Base-by-base conservation (phyloP, 306 rosid genomes). In the Pyrus pyrifolia region DNA sequence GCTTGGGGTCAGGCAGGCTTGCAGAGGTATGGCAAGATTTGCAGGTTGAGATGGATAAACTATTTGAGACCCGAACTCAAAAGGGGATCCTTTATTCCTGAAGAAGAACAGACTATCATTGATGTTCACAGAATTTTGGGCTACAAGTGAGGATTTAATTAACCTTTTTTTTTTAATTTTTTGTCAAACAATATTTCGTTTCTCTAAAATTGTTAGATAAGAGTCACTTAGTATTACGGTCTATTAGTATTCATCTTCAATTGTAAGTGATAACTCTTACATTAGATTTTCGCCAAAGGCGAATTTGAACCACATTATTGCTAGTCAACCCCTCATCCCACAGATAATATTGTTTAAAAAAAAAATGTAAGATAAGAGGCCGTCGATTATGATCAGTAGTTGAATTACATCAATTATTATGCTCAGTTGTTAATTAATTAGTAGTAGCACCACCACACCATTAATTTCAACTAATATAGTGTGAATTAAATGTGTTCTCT, bases 21-120 rank as follows among this genome's bases (percentile, higher is more conserved):
- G 71, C 85, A 87, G 68, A 76, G 90, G 30, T 87, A 88, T 65
- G 90, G 90, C 38, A 87, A 87, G 62, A 87, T 88, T 67, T 87
- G 90, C 76, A 81, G 88, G n/a, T 72, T 87, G 55, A 68, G 90
- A 71, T 87, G 90, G 90, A 87, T 87, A 71, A 87, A 87, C 74
- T 87, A 87, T 49, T 76, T 87, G 61, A 80, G 90, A 38, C 90
- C 90, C 6, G 90, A 87, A 72, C 82, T 85, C 2, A 87, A 75
- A 52, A 85, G 81, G n/a, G 91, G 91, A 12, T 80, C 87, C 25
- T 87, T 87, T 31, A 75, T 87, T 53, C 46, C 74, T 12, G 88
- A 85, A 49, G 91, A 87, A 75, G 91, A 87, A 52, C 87, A 87
- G 27, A 78, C 80, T 63, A 87, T 87, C 46, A 82, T 87, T 71